Conservation (phyloP, 2,329 filamentous ascomycete species). For the Sclerotinia borealis region DNA sequence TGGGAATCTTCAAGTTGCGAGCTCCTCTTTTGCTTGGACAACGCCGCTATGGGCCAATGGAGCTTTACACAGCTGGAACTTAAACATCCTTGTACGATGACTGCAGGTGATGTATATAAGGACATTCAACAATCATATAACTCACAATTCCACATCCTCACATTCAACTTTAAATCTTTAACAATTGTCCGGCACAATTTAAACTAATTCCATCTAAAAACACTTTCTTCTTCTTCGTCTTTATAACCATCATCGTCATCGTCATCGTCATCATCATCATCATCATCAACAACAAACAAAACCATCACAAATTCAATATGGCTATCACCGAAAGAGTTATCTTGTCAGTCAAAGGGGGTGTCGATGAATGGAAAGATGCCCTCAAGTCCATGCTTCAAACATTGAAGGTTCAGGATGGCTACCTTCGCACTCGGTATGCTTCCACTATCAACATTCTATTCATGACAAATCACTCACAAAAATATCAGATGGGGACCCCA, state of each 20-base stretch:
- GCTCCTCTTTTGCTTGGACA: not conserved
- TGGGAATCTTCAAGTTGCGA: not conserved
- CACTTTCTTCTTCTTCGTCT: too few relatives aligned
- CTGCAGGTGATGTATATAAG: not conserved
- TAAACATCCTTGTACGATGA: not conserved
- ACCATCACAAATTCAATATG: constrained; percentile 17
- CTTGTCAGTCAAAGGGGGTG: constrained; percentile 24
- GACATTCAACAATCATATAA: too few relatives aligned
- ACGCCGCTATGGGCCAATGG: not conserved
- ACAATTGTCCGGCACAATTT: not conserved
- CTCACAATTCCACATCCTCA: not conserved
- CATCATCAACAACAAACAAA: not conserved
- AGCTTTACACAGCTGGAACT: not conserved
- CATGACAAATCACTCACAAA: not conserved
- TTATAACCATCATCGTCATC: not conserved
- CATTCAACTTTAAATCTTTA: not conserved
- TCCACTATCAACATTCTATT: too few relatives aligned
- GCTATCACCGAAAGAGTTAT: constrained; percentile 22
- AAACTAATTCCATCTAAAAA: not conserved
- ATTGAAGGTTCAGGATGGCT: constrained; percentile 27
- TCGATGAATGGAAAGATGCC: constrained; percentile 29
- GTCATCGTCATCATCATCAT: not conserved
- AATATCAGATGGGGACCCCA: constrained; percentile 27
- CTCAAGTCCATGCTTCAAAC: constrained; percentile 29
- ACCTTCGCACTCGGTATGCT: constrained; percentile 23